Percentiles rank a stretch among this genome's conserved stretches.
Evolutionary conservation across 306 rosid genomes (phyloP).

Genomic region (Acmispon strigosus): DNA sequence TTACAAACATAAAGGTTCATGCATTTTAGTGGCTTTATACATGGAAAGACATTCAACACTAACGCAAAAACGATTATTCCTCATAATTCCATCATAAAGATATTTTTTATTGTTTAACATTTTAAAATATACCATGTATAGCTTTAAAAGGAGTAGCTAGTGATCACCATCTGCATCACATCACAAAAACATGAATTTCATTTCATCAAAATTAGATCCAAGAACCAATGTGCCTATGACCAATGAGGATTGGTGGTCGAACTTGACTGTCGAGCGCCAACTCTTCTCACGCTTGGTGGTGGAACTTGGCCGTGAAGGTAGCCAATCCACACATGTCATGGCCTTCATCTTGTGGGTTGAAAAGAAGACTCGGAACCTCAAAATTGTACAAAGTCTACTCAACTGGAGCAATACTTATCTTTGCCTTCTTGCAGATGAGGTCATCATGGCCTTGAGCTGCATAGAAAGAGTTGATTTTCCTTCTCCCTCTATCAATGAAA

Average conservation of each 20-base stretch:
- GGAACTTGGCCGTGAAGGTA: slow-evolving; percentile 25
- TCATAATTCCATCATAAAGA: too few species aligned
- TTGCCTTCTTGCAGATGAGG: slow-evolving; percentile 29
- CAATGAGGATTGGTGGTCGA: slow-evolving; percentile 39
- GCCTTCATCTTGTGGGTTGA: slow-evolving; percentile 64
- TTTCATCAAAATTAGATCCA: too few species aligned
- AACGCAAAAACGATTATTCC: too few species aligned
- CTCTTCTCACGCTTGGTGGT: slow-evolving; percentile 41
- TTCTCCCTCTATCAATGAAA: background rate
- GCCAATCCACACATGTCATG: slow-evolving; percentile 38
- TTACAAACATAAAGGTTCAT: too few species aligned
- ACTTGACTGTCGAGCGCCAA: slow-evolving; percentile 39
- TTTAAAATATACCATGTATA: too few species aligned
- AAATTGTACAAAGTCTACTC: background rate
- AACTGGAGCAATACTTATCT: slow-evolving; percentile 19
- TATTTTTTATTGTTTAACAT: too few species aligned
- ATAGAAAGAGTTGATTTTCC: slow-evolving; percentile 24
- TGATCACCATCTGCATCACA: too few species aligned
- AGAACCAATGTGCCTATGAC: background rate
- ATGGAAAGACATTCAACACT: too few species aligned
- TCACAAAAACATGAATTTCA: too few species aligned
- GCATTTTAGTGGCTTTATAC: too few species aligned
- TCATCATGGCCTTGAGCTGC: slow-evolving; percentile 26
- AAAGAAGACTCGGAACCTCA: background rate
- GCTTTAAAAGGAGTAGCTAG: too few species aligned